These are phyloP conservation scores for Pyricularia sp. DNA, from an alignment of 2,329 filamentous ascomycete genomes.

Conservation along the genomic window DNA sequence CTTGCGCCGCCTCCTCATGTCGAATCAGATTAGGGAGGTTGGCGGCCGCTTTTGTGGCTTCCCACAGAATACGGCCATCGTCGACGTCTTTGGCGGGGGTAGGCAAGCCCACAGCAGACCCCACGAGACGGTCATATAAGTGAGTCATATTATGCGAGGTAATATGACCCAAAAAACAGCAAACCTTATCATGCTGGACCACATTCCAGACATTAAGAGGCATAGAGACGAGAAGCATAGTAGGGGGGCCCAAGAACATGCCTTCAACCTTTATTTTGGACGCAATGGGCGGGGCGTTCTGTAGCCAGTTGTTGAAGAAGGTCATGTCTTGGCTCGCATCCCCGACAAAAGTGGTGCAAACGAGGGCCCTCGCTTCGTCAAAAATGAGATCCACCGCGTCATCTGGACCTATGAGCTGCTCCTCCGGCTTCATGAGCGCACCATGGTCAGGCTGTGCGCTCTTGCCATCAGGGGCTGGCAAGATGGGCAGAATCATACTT, in stretches of 20 bases:
- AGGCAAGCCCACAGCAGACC: slow-evolving; percentile 27
- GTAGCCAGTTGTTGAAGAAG: slow-evolving; percentile 54
- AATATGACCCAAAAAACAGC: slow-evolving; percentile 51
- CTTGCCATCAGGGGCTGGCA: slow-evolving; percentile 21
- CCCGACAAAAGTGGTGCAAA: slow-evolving; percentile 54
- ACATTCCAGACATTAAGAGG: slow-evolving; percentile 49
- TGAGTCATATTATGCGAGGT: slow-evolving; percentile 56
- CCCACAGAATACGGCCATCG: slow-evolving; percentile 42
- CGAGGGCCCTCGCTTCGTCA: slow-evolving; percentile 49
- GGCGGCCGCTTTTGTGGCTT: slow-evolving; percentile 33
- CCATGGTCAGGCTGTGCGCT: slow-evolving; percentile 7
- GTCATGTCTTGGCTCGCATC: slow-evolving; percentile 54
- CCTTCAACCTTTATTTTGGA: slow-evolving; percentile 50
- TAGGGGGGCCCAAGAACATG: slow-evolving; percentile 55
- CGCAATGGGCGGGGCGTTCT: slow-evolving; percentile 41
- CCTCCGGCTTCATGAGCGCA: slow-evolving; percentile 17
- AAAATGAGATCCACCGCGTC: slow-evolving; percentile 43
- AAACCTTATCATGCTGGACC: slow-evolving; percentile 53
- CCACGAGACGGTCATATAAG: slow-evolving; percentile 46
- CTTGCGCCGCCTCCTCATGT: slow-evolving; percentile 7
- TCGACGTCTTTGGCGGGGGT: slow-evolving; percentile 40
- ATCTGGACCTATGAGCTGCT: slow-evolving; percentile 32
- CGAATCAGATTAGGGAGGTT: slow-evolving; percentile 17
- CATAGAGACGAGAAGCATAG: slow-evolving; percentile 54
- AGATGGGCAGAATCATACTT: slow-evolving; percentile 37